Percentiles rank a stretch among this genome's conserved stretches.
Conservation (phyloP, 164 flowering plant genomes). For the Magnolia kwangsiensis region DNA sequence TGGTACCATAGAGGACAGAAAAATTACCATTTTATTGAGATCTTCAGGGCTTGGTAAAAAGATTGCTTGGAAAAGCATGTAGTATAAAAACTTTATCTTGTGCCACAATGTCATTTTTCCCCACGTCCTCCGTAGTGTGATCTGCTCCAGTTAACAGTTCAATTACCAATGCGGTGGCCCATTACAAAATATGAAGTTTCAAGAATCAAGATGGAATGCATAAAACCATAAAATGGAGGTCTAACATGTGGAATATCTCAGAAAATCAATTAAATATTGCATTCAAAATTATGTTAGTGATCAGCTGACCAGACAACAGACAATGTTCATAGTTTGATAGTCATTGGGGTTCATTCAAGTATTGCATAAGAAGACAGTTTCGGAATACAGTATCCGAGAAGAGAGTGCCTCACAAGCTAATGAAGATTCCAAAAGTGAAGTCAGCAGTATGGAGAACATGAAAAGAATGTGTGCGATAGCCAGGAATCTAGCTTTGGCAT, state of each 20-base stretch:
- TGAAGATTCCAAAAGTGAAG: not conserved
- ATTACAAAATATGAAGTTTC: not conserved
- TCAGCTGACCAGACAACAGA: not conserved
- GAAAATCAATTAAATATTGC: not conserved
- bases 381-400: not conserved
- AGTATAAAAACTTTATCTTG: constrained; percentile 60
- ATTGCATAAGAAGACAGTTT: not conserved
- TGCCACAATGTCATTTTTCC: constrained; percentile 90
- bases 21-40: constrained; percentile 66
- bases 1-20: not conserved
- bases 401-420: not conserved
- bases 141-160: constrained; percentile 29
- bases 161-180: constrained; percentile 4
- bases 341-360: not conserved
- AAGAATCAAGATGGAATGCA: not conserved
- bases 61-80: constrained; percentile 65
- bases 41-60: constrained; percentile 79
- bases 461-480: too few relatives aligned
- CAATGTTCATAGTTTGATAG: not conserved
- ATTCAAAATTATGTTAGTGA: not conserved
- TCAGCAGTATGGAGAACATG: not conserved
- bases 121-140: constrained; percentile 91
- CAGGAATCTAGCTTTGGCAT: too few relatives aligned
- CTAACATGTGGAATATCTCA: not conserved
- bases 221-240: not conserved